Evolutionary conservation across 805 yeast genomes (phyloP).

Genomic region (Yarrowia sp.): DNA sequence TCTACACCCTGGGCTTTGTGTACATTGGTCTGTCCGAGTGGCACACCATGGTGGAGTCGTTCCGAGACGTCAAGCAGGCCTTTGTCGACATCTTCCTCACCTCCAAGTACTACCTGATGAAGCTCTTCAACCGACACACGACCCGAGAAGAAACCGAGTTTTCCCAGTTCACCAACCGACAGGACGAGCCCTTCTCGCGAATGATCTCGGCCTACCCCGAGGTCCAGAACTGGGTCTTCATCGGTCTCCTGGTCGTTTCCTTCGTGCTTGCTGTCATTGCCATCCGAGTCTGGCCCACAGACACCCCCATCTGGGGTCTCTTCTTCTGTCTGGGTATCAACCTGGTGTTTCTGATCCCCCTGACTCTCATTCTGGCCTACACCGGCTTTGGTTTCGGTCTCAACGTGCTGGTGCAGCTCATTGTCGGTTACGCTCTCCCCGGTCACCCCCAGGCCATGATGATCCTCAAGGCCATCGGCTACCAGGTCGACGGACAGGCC

Average conservation of each 20-base stretch:
- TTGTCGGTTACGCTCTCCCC: conserved; percentile 70
- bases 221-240: conserved; percentile 78
- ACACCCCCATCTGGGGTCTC: conserved; percentile 59
- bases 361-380: conserved; percentile 65
- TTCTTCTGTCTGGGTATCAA: conserved; percentile 63
- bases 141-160: neutral
- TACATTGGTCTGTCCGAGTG: conserved; percentile 48
- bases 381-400: conserved; percentile 67
- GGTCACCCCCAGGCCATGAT: conserved; percentile 65
- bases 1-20: conserved; percentile 62
- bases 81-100: conserved; percentile 7
- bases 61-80: conserved; percentile 40
- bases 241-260: conserved; percentile 55
- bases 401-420: conserved; percentile 67
- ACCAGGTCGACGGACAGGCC: conserved; percentile 69
- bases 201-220: conserved; percentile 57
- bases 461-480: conserved; percentile 65
- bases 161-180: conserved; percentile 38
- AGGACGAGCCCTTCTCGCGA: conserved; percentile 42
- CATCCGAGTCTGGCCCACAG: conserved; percentile 43
- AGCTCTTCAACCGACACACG: neutral
- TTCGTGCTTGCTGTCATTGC: conserved; percentile 47
- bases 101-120: neutral
- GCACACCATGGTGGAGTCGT: conserved; percentile 43
- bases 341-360: conserved; percentile 65